Percentiles rank a stretch among this genome's conserved stretches.
Conservation (phyloP, 352 stramenopile species). For the Saprolegnia diclina region DNA sequence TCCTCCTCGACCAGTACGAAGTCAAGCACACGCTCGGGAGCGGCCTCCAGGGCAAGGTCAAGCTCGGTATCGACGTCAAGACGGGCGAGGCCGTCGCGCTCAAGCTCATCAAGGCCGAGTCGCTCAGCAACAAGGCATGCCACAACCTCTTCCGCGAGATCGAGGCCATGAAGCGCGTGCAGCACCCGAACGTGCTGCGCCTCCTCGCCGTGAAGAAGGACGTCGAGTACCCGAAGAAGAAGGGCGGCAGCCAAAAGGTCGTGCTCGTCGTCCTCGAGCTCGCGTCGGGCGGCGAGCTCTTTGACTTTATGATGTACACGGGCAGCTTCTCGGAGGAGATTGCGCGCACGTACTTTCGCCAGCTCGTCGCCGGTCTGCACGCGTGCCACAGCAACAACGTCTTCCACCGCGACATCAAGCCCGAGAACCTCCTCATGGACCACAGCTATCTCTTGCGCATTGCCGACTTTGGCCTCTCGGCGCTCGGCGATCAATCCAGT, state of each 20-base stretch:
- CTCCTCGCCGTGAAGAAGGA: constrained; percentile 73
- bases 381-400: constrained; percentile 76
- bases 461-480: constrained; percentile 94
- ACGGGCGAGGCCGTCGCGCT: constrained; percentile 81
- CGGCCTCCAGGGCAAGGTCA: constrained; percentile 82
- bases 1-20: constrained; percentile 69
- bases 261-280: constrained; percentile 64
- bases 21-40: constrained; percentile 77
- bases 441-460: constrained; percentile 86
- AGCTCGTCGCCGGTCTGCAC: constrained; percentile 76
- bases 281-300: constrained; percentile 40
- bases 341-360: constrained; percentile 83
- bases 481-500: constrained; percentile 63
- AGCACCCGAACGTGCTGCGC: constrained; percentile 66
- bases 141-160: constrained; percentile 86
- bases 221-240: constrained; percentile 67
- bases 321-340: constrained; percentile 83
- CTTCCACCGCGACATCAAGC: constrained; percentile 92
- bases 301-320: constrained; percentile 92
- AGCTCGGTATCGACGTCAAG: constrained; percentile 73
- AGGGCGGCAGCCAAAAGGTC: constrained; percentile 61
- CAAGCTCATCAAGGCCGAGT: constrained; percentile 85
- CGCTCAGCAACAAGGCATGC: constrained; percentile 73
- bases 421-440: constrained; percentile 90
- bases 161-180: constrained; percentile 82